Base-by-base conservation (phyloP, 2,329 filamentous ascomycete genomes). In the Aspergillus floridensis region DNA sequence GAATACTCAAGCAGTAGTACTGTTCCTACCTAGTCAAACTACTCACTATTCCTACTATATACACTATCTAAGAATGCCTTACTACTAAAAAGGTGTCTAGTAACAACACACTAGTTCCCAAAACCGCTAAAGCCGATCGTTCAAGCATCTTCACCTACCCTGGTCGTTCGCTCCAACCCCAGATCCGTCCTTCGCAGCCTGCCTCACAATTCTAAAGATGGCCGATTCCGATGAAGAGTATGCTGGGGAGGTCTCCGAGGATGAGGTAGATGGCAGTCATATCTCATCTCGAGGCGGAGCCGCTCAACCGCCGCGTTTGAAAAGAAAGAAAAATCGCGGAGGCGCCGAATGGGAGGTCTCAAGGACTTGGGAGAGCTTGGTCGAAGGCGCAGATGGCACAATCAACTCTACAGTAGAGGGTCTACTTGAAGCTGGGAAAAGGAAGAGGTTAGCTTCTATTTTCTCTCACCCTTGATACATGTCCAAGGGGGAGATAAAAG, bases 351-450 rank as follows among this genome's bases (percentile, higher is more conserved):
- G 79, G 74, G 77, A 81, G 65, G 77, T 82, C 44, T 76, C 77
- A 26, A 71, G 81, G 64, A 82, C 80, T 21, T 83, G 81, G 80
- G 91, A 93, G 71, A 85, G 85, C 6, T 85, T 93, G 35, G 84
- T 90, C 53, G 91, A 95, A 76, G 88, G 88, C 21, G 88, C 87
- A 47, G 91, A 96, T 77, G 92, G 90, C 49, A 88, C 87, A 59
- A 86, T 96, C 65, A 88, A 87, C 59, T 85, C 84, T 47, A 83
- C 84, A 12, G 84, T 96, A 46, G 87, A 91, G 64, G 88, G 88
- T 22, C 77, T 90, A 31, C 82, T 92, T 52, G 92, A 96, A 75
- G 91, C 91, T 22, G 87, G 90, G 73, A 96, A 96, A 81, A 86
- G 92, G 60, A 88, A 87, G 72, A 82, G 86, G 84, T 86, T 74